Conservation (phyloP, 768 basidiomycete species). For the Cubamyces lactineus region DNA sequence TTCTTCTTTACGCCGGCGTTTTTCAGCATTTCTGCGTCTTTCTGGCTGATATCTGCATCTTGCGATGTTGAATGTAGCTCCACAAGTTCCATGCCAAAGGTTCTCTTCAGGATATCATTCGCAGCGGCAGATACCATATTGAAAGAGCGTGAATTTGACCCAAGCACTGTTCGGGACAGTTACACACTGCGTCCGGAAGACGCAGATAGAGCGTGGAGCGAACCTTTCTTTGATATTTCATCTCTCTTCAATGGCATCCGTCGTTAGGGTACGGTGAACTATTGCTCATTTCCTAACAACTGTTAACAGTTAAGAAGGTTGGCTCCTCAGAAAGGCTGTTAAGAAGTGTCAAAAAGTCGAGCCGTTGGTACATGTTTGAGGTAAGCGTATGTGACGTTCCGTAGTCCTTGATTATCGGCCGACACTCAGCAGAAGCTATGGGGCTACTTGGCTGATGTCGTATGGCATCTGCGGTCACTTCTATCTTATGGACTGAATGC, state of each 20-base stretch:
- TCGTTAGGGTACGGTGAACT: too few species aligned
- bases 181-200: background rate
- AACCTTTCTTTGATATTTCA: conserved; percentile 86
- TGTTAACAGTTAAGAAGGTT: too few species aligned
- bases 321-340: too few species aligned
- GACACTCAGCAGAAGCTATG: too few species aligned
- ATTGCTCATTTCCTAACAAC: too few species aligned
- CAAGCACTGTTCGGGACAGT: conserved; percentile 38
- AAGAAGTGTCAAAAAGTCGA: too few species aligned
- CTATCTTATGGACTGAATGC: too few species aligned
- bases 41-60: conserved; percentile 51
- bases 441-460: too few species aligned
- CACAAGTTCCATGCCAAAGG: conserved; percentile 84
- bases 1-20: conserved; percentile 69
- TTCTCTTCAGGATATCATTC: conserved; percentile 62
- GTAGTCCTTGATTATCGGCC: too few species aligned
- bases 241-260: conserved; percentile 70
- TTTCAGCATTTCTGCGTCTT: conserved; percentile 47
- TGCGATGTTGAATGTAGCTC: conserved; percentile 72
- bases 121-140: conserved; percentile 64
- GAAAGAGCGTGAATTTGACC: conserved; percentile 58
- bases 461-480: too few species aligned
- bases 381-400: too few species aligned
- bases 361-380: too few species aligned
- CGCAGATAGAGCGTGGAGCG: background rate